A percentile compares a stretch with the other conserved stretches of the same genome.
Evolutionary conservation across 768 basidiomycete genomes (phyloP).

Genomic region (Lyophyllum semitale): DNA sequence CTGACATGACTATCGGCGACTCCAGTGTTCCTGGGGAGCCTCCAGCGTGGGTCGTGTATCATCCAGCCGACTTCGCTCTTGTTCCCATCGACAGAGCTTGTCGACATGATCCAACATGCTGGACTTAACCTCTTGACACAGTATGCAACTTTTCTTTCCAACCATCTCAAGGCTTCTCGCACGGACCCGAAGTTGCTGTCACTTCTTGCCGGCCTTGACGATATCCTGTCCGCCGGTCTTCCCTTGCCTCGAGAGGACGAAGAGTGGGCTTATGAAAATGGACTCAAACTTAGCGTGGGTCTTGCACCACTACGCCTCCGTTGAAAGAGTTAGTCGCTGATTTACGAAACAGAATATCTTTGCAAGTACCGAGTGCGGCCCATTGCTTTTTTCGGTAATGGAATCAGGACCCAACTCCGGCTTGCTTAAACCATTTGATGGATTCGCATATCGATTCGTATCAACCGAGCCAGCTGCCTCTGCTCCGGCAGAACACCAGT

Average conservation of each 20-base stretch:
- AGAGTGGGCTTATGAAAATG: slow-evolving; percentile 65
- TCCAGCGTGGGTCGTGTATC: slow-evolving; percentile 74
- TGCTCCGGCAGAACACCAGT: slow-evolving; percentile 44
- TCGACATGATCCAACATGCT: slow-evolving; percentile 69
- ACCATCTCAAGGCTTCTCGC: slow-evolving; percentile 44
- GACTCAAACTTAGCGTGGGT: slow-evolving; percentile 64
- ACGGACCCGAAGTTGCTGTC: slow-evolving; percentile 60
- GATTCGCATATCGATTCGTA: slow-evolving; percentile 67
- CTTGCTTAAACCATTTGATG: slow-evolving; percentile 59
- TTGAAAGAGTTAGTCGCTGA: slow-evolving; percentile 23
- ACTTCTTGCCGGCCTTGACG: slow-evolving; percentile 56
- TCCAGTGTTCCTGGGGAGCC: slow-evolving; percentile 67
- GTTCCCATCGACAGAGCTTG: slow-evolving; percentile 68
- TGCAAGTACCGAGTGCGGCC: slow-evolving; percentile 81
- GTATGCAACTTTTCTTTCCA: slow-evolving; percentile 69
- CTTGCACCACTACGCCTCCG: slow-evolving; percentile 15
- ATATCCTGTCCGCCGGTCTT: slow-evolving; percentile 67
- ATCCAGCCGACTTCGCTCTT: slow-evolving; percentile 68
- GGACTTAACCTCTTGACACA: slow-evolving; percentile 76
- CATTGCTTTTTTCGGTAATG: slow-evolving; percentile 64
- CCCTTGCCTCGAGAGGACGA: slow-evolving; percentile 72
- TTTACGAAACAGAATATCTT: slow-evolving; percentile 63
- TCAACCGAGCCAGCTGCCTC: slow-evolving; percentile 51
- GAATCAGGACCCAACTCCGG: slow-evolving; percentile 51
- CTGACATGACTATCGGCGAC: slow-evolving; percentile 19